Evolutionary conservation across 306 rosid genomes (phyloP).

Genomic region (Inga leiocalycina): DNA sequence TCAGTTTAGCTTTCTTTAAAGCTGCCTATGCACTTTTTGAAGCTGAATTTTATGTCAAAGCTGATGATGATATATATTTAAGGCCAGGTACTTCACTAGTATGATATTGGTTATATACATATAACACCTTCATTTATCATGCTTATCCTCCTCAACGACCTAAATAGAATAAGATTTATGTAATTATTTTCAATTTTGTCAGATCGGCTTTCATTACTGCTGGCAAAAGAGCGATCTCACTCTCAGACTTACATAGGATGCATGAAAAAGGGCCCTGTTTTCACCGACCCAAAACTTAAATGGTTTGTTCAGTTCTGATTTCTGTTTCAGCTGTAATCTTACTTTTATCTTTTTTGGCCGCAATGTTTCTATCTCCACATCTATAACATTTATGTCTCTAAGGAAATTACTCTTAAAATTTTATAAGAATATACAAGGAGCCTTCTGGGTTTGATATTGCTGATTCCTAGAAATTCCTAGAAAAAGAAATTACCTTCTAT

Average conservation of each 20-base stretch:
- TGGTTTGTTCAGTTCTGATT: constrained; percentile 61
- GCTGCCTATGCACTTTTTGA: constrained; percentile 93
- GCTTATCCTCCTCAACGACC: constrained; percentile 5
- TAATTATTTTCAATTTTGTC: constrained; percentile 39
- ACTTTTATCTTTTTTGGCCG: background rate
- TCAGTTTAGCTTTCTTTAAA: constrained; percentile 94
- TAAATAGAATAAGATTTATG: constrained; percentile 24
- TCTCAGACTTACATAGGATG: constrained; percentile 95
- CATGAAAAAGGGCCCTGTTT: constrained; percentile 98
- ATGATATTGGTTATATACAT: constrained; percentile 9
- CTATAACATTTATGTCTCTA: background rate
- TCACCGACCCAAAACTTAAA: constrained; percentile 92
- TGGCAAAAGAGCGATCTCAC: constrained; percentile 83
- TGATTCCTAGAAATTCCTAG: background rate
- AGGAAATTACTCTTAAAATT: constrained; percentile 18
- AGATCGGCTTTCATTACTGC: constrained; percentile 88
- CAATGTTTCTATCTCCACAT: background rate
- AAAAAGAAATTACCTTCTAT: constrained; percentile 1
- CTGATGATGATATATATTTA: constrained; percentile 94
- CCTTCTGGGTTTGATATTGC: constrained; percentile 7
- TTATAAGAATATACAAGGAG: background rate
- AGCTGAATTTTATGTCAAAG: constrained; percentile 88
- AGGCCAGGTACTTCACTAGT: constrained; percentile 77
- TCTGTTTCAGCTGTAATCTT: constrained; percentile 16
- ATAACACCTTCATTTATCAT: constrained; percentile 21